Conservation (phyloP, 2,329 filamentous ascomycete genomes). For the Penicillium italicum region DNA sequence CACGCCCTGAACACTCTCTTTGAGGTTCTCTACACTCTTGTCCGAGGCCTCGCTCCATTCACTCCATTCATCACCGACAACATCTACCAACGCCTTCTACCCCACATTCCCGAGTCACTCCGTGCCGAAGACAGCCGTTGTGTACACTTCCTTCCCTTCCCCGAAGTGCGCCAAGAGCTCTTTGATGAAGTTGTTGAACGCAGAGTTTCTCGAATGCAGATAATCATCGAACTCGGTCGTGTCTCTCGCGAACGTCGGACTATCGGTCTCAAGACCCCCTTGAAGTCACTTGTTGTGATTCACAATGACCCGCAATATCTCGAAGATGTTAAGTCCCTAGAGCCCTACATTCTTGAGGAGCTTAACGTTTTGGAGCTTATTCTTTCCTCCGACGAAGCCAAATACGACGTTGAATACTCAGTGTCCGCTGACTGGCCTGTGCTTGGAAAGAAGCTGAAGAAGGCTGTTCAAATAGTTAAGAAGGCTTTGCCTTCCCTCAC, state of each 20-base stretch:
- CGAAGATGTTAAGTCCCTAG: conserved; percentile 77
- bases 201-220: conserved; percentile 86
- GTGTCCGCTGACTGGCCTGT: conserved; percentile 89
- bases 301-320: conserved; percentile 79
- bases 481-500: conserved; percentile 77
- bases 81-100: conserved; percentile 81
- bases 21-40: conserved; percentile 85
- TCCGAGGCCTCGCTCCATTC: conserved; percentile 85
- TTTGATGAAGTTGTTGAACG: conserved; percentile 85
- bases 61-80: conserved; percentile 93
- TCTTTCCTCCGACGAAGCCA: conserved; percentile 79
- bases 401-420: conserved; percentile 89
- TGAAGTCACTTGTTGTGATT: conserved; percentile 86
- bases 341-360: conserved; percentile 87
- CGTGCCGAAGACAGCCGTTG: conserved; percentile 71
- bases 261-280: conserved; percentile 82
- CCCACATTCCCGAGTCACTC: conserved; percentile 71
- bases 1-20: conserved; percentile 93
- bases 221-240: conserved; percentile 85
- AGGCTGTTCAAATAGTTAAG: conserved; percentile 86
- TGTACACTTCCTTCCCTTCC: conserved; percentile 89
- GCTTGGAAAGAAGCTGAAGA: conserved; percentile 95
- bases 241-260: conserved; percentile 80
- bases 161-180: conserved; percentile 80
- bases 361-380: conserved; percentile 84